These are phyloP conservation scores for Apiotrichum porosum DNA, from an alignment of 1,284 basidiomycete species.

Conservation along the genomic window DNA sequence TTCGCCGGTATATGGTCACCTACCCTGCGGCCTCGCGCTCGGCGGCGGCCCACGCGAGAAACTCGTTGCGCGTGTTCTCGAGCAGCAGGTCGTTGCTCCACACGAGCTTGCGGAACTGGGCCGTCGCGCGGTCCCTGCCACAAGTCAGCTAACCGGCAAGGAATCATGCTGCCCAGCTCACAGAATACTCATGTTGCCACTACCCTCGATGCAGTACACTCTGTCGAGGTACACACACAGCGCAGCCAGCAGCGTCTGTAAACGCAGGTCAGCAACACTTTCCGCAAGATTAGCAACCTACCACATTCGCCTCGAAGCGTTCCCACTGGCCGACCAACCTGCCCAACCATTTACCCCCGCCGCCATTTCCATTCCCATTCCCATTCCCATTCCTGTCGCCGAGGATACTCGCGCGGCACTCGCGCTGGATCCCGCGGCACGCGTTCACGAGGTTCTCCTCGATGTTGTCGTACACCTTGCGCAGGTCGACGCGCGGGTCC, in stretches of 20 bases:
- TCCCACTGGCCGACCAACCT: slow-evolving; percentile 27
- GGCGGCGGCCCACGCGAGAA: slow-evolving; percentile 56
- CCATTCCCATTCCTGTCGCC: no score
- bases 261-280: neutral
- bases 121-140: slow-evolving; percentile 42
- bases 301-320: slow-evolving; percentile 24
- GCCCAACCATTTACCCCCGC: slow-evolving; percentile 26
- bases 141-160: slow-evolving; percentile 7
- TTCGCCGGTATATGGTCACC: no score
- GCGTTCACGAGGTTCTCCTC: slow-evolving; percentile 23
- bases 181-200: slow-evolving; percentile 30
- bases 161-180: slow-evolving; percentile 16
- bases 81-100: slow-evolving; percentile 55
- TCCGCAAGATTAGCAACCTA: slow-evolving; percentile 15
- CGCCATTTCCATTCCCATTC: slow-evolving; percentile 33
- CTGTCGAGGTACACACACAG: slow-evolving; percentile 48
- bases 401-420: slow-evolving; percentile 26
- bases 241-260: slow-evolving; percentile 33
- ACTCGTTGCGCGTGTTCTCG: slow-evolving; percentile 52
- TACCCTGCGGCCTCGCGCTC: slow-evolving; percentile 56
- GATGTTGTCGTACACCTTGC: slow-evolving; percentile 21
- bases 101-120: slow-evolving; percentile 54
- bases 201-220: slow-evolving; percentile 28
- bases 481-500: slow-evolving; percentile 17
- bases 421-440: slow-evolving; percentile 19